Evolutionary conservation across 331 rosid genomes (phyloP).

Genomic region (Malus hybrid): DNA sequence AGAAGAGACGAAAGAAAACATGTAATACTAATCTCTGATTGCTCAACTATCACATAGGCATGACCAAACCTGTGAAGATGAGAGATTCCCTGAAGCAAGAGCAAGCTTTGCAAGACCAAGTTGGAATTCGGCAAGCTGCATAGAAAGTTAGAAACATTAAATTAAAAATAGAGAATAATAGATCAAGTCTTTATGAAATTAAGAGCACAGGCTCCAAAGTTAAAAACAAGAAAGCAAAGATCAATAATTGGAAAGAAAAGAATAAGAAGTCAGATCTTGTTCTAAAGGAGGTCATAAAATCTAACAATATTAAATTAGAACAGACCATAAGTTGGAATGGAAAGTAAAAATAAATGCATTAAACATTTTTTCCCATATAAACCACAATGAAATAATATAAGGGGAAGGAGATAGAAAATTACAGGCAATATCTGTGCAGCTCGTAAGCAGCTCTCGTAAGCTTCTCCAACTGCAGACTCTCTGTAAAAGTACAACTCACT

Average conservation of each 20-base stretch:
- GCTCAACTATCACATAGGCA: constrained; percentile 10
- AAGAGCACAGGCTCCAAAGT: not conserved
- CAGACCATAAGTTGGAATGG: not conserved
- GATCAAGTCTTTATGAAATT: not conserved
- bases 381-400: not conserved
- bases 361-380: not conserved
- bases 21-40: constrained; percentile 1
- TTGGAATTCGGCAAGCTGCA: constrained; percentile 92
- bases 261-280: not conserved
- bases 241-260: not conserved
- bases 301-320: not conserved
- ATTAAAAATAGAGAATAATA: not conserved
- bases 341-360: not conserved
- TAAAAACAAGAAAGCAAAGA: not conserved
- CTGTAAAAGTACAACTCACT: constrained; percentile 18
- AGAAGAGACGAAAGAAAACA: constrained; percentile 8
- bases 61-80: constrained; percentile 70
- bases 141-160: not conserved
- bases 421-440: constrained; percentile 90
- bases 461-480: constrained; percentile 63
- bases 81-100: constrained; percentile 69
- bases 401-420: constrained; percentile 18
- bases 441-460: constrained; percentile 81
- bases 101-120: constrained; percentile 91
- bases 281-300: not conserved